Evolutionary conservation across 768 basidiomycete species (phyloP), one percentile per base, ranked within the genome.

Genomic region (Boletus reticuloceps): DNA sequence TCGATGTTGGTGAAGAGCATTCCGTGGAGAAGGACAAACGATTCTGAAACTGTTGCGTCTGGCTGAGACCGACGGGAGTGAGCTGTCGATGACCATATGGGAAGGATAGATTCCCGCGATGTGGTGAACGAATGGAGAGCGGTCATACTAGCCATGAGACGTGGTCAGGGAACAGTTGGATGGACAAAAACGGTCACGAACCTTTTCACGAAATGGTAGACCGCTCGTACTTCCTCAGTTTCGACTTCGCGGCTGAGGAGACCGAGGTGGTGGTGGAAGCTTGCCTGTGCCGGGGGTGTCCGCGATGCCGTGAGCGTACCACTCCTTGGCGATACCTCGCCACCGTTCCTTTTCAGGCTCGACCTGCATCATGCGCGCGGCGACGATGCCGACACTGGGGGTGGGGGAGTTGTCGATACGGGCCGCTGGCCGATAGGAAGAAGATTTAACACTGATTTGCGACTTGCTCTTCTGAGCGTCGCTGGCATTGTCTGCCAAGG

Each of bases 171-270:
- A 20, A 59, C 5, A 49, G 49, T 37, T 20, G 11, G n/a, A 42
- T 1, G 25, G 20, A 50, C 3, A 2, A 47, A 13, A 9, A 47
- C 0, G 34, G 6, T 3, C 5, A 69, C 84, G 41, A 27, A 94
- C 95, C 95, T 96, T 74, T 97, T 97, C 9, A 86, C 82, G 60
- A 95, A 98, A 67, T 99, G 97, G 67, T 99, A 98, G 6, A 97
- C 80, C 0, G 86, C 88, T 11, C 89, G 78, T 17, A 94, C 69
- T 58, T 96, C 94, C 61, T 97, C 89, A 3, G 81, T 81, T 58
- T 89, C 87, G 20, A 82, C 84, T 67, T 96, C 94, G 25, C 91
- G 80, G 62, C 89, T 89, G 42, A 99, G 78, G 58, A 96, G 69
- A 3, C 94, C 97, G 14, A 99, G 73, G 64, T 98, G 93, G 67